Conservation (phyloP, 257 asterid genomes). For the Primulina huaijiensis region DNA sequence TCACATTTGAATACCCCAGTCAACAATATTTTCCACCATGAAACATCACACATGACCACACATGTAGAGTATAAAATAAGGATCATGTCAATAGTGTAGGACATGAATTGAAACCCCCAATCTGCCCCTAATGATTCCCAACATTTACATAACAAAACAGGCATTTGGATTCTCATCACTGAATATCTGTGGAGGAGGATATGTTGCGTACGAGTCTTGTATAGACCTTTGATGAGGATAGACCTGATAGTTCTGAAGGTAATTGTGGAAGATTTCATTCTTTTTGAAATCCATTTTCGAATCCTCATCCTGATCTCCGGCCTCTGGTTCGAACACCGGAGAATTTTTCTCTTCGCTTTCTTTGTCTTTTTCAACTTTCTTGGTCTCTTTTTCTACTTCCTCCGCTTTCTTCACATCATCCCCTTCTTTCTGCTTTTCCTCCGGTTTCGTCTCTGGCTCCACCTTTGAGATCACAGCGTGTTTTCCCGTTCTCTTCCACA, state of each 20-base stretch:
- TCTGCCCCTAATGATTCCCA: conserved; percentile 26
- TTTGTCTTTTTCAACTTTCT: conserved; percentile 14
- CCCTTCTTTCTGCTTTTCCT: conserved; percentile 27
- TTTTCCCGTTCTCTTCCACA: conserved; percentile 66
- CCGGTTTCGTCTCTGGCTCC: conserved; percentile 66
- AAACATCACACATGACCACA: conserved; percentile 36
- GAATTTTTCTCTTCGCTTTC: not conserved
- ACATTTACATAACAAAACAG: conserved; percentile 45
- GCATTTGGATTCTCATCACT: conserved; percentile 69
- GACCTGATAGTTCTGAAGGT: conserved; percentile 36
- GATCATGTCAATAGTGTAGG: not conserved
- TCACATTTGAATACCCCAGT: too few species aligned
- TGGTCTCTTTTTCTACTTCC: conserved; percentile 32
- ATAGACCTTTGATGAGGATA: conserved; percentile 37
- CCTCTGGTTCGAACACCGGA: not conserved
- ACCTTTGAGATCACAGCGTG: conserved; percentile 55
- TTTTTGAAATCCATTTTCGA: conserved; percentile 42
- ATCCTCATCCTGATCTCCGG: conserved; percentile 26
- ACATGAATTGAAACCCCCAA: conserved; percentile 17
- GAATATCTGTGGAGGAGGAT: conserved; percentile 60
- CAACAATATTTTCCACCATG: conserved; percentile 14
- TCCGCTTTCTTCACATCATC: conserved; percentile 37
- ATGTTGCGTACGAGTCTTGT: conserved; percentile 45
- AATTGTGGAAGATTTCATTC: conserved; percentile 41
- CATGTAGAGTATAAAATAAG: conserved; percentile 37